phyloP scores from a whole-genome alignment of 78 protist species.

The Speleostelium caveatum region DNA sequence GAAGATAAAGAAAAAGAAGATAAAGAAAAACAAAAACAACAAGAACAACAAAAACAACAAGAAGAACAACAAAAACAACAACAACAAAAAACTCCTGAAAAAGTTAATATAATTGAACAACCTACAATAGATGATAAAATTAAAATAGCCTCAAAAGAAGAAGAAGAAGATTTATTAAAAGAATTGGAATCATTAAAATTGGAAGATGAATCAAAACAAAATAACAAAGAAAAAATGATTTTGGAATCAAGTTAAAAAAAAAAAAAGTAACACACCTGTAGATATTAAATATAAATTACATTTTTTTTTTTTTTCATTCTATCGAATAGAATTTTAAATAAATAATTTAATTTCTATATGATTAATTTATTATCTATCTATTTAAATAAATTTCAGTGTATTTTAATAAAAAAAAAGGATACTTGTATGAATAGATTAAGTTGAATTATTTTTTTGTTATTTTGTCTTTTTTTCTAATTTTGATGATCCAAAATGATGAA shows the following conservation, averaged over 20 bases:
- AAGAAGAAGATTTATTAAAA: conserved; percentile 46
- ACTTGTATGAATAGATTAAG: too few relatives aligned
- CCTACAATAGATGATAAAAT: background rate
- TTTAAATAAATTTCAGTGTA: too few relatives aligned
- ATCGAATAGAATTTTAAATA: too few relatives aligned
- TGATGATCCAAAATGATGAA: background rate
- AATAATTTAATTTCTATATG: background rate
- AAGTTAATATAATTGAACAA: conserved; percentile 6
- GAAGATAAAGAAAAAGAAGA: background rate
- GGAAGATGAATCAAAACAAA: background rate
- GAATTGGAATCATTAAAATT: conserved; percentile 30
- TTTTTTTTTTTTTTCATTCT: background rate
- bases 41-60: conserved; percentile 3
- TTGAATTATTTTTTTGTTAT: background rate
- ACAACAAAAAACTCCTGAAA: background rate
- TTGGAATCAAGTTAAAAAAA: background rate
- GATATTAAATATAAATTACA: background rate
- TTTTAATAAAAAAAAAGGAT: too few relatives aligned
- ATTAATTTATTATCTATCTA: conserved; percentile 12
- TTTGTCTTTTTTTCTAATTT: background rate
- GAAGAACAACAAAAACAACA: background rate
- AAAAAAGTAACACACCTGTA: background rate
- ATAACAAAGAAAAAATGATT: background rate
- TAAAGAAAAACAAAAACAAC: conserved; percentile 13
- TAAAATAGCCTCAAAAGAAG: background rate